Evolutionary conservation across 306 rosid genomes (phyloP), one percentile per base, ranked within the genome.

Genomic region (Prosopis cineraria): DNA sequence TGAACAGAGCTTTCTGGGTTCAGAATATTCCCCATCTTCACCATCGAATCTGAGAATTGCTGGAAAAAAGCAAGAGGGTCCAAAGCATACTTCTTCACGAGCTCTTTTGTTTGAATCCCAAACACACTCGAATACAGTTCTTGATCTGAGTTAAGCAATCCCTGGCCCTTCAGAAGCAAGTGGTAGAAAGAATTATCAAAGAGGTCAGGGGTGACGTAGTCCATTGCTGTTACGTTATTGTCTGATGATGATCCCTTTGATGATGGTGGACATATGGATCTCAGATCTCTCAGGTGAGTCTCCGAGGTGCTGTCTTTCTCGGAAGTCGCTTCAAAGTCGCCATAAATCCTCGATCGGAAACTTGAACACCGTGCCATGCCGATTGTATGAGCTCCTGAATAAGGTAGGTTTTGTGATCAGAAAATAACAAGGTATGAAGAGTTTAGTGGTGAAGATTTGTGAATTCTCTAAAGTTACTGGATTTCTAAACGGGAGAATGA

Each of bases 301-400:
- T 79, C 82, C 0, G 97, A 85, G 41, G 86, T 20, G 20, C 93
- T 89, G 67, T 83, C 87, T 47, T 74, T 76, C 52, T 73, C 78
- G 5, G 93, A 80, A 22, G 88, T 88, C 58, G 78, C 48, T 79
- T 53, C 83, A 0, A 80, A 91, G 43, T 86, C 93, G 20, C 91
- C 89, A 1, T 95, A 91, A 19, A 95, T 88, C 68, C 98, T 86
- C 53, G 83, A 20, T 45, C 96, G 64, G 80, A 88, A 88, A 76
- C 50, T 92, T 43, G 84, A 53, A 74, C 98, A 95, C 71, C 87
- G 75, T 7, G 98, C 96, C 90, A 84, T 70, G 45, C 98, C 98
- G 22, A 95, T 95, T 0, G 98, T 92, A 91, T 95, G 98, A n/a
- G 98, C 87, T 72, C 98, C 98, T 95, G n/a, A n/a, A n/a, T n/a